Conservation (phyloP, 495 filamentous ascomycete genomes). For the Pyrenula massariospora region DNA sequence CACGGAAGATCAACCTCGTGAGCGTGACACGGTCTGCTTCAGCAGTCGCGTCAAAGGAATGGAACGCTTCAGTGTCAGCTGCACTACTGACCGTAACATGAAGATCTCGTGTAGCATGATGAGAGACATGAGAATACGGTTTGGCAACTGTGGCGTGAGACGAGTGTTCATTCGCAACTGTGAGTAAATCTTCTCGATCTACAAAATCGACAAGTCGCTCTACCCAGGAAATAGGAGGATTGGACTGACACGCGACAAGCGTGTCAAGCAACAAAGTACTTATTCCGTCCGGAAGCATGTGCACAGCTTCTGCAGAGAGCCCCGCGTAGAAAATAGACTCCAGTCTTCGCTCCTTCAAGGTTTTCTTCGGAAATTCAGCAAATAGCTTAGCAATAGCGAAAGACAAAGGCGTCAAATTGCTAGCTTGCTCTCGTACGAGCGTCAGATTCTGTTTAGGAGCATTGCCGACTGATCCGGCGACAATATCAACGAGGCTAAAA, state of each 20-base stretch:
- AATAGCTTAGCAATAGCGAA: not conserved
- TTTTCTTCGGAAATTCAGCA: not conserved
- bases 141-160: slow-evolving; percentile 19
- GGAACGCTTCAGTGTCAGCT: slow-evolving; percentile 44
- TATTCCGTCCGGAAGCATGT: slow-evolving; percentile 75
- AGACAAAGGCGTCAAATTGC: not conserved
- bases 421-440: not conserved
- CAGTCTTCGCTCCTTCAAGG: slow-evolving; percentile 25
- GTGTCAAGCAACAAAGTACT: slow-evolving; percentile 68
- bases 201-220: slow-evolving; percentile 60
- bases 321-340: slow-evolving; percentile 29
- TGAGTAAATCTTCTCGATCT: slow-evolving; percentile 67
- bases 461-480: slow-evolving; percentile 25
- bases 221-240: slow-evolving; percentile 69
- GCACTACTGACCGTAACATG: slow-evolving; percentile 56
- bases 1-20: slow-evolving; percentile 74
- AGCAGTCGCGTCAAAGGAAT: slow-evolving; percentile 51
- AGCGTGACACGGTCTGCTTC: slow-evolving; percentile 73
- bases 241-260: slow-evolving; percentile 69
- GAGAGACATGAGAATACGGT: slow-evolving; percentile 36
- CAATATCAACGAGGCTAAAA: slow-evolving; percentile 46
- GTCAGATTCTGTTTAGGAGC: slow-evolving; percentile 17
- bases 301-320: slow-evolving; percentile 46
- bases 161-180: slow-evolving; percentile 42
- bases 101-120: slow-evolving; percentile 60